phyloP scores from a whole-genome alignment of 192 early-diverging fungal genomes.

The Physocladia obscura region DNA sequence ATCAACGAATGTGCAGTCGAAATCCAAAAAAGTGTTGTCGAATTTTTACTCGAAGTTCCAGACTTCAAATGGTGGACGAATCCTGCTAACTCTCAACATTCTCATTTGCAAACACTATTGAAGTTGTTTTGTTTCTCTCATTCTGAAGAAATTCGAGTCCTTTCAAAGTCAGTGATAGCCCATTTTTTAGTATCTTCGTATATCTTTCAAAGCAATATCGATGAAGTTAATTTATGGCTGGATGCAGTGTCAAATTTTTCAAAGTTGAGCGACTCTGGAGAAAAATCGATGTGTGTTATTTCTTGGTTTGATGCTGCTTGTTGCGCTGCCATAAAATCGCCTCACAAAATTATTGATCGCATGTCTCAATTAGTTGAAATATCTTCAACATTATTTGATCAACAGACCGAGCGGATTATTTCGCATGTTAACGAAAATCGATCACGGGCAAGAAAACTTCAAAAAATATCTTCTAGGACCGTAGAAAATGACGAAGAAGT shows the following conservation, averaged over 20 bases:
- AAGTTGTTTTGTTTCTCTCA: slow-evolving; percentile 6
- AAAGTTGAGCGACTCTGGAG: slow-evolving; percentile 25
- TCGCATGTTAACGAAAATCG: slow-evolving; percentile 39
- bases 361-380: slow-evolving; percentile 34
- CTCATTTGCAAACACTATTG: slow-evolving; percentile 22
- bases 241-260: slow-evolving; percentile 47
- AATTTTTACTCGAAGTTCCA: slow-evolving; percentile 60
- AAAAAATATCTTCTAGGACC: not conserved
- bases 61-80: slow-evolving; percentile 71
- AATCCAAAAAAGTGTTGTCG: slow-evolving; percentile 50
- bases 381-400: slow-evolving; percentile 7
- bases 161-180: slow-evolving; percentile 33
- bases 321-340: slow-evolving; percentile 52
- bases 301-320: slow-evolving; percentile 70
- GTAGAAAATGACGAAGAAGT: slow-evolving; percentile 13
- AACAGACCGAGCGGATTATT: slow-evolving; percentile 17
- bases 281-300: slow-evolving; percentile 41
- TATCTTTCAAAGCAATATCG: slow-evolving; percentile 56
- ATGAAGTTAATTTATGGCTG: slow-evolving; percentile 61
- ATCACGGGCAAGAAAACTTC: not conserved
- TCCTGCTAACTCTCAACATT: slow-evolving; percentile 15
- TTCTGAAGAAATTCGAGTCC: not conserved
- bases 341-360: slow-evolving; percentile 65
- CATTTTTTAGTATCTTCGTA: slow-evolving; percentile 56
- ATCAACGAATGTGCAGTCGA: slow-evolving; percentile 31